These are phyloP conservation scores for Scutellaria galericulata DNA, from an alignment of 257 asterid species.

Conservation along the genomic window DNA sequence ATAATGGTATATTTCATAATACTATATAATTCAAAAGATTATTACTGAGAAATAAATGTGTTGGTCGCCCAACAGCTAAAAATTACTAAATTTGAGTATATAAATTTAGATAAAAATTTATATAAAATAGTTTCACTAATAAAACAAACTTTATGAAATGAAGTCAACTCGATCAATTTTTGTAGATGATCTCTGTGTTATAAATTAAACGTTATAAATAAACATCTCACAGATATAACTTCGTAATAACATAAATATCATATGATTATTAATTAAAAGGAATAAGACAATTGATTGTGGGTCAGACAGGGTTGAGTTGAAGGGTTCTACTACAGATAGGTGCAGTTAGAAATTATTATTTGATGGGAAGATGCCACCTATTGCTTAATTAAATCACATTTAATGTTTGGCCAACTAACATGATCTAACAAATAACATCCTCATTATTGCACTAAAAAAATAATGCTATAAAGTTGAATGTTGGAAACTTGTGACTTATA, in stretches of 20 bases:
- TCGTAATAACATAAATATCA: neutral
- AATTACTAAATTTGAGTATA: too few species aligned
- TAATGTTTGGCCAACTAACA: conserved; percentile 24
- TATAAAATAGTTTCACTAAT: too few species aligned
- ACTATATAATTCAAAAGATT: too few species aligned
- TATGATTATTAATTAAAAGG: neutral
- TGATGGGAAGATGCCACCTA: neutral
- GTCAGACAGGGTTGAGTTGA: neutral
- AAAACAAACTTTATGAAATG: too few species aligned
- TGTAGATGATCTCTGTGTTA: too few species aligned
- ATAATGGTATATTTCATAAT: too few species aligned
- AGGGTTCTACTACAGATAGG: neutral
- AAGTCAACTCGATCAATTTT: too few species aligned
- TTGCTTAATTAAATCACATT: neutral
- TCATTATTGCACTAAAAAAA: neutral
- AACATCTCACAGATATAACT: neutral
- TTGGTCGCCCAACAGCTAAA: too few species aligned
- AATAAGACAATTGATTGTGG: conserved; percentile 17
- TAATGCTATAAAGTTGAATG: neutral
- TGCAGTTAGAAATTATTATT: neutral
- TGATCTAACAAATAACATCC: neutral
- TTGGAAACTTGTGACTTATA: neutral
- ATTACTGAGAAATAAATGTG: too few species aligned
- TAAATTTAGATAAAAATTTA: too few species aligned
- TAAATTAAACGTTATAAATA: too few species aligned